phyloP scores from a whole-genome alignment of 148 eudicot species.

The Limonium bicolor region DNA sequence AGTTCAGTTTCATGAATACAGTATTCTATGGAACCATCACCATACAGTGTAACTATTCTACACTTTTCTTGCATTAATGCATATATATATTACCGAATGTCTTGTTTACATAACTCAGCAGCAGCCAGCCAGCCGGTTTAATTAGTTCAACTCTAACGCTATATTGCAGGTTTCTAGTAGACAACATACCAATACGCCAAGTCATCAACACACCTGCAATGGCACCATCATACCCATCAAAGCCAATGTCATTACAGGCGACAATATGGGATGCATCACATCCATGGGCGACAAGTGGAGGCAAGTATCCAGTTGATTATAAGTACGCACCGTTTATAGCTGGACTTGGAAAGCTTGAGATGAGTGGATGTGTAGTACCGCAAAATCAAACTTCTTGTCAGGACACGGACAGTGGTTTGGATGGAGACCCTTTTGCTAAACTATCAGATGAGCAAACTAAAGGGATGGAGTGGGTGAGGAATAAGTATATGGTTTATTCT shows the following conservation, averaged over 20 bases:
- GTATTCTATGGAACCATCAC: slow-evolving; percentile 77
- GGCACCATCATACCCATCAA: slow-evolving; percentile 58
- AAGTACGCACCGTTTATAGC: slow-evolving; percentile 74
- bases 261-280: slow-evolving; percentile 95
- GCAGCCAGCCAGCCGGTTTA: no score
- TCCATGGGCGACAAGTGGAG: slow-evolving; percentile 97
- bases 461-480: slow-evolving; percentile 69
- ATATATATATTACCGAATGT: no score
- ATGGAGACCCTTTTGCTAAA: slow-evolving; percentile 55
- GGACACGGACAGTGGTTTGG: no score
- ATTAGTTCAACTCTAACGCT: no score
- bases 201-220: slow-evolving; percentile 35
- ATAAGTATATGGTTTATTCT: slow-evolving; percentile 62
- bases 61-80: not conserved
- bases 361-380: slow-evolving; percentile 47
- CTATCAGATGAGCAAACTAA: slow-evolving; percentile 40
- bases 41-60: slow-evolving; percentile 62
- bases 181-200: slow-evolving; percentile 81
- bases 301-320: slow-evolving; percentile 83
- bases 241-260: slow-evolving; percentile 63
- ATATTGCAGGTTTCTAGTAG: slow-evolving; percentile 67
- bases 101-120: no score
- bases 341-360: slow-evolving; percentile 35
- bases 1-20: slow-evolving; percentile 51
- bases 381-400: no score